Percentiles rank a stretch among this genome's conserved stretches.
phyloP scores from a whole-genome alignment of 2,329 filamentous ascomycete species.

The Geosmithia morbida region DNA sequence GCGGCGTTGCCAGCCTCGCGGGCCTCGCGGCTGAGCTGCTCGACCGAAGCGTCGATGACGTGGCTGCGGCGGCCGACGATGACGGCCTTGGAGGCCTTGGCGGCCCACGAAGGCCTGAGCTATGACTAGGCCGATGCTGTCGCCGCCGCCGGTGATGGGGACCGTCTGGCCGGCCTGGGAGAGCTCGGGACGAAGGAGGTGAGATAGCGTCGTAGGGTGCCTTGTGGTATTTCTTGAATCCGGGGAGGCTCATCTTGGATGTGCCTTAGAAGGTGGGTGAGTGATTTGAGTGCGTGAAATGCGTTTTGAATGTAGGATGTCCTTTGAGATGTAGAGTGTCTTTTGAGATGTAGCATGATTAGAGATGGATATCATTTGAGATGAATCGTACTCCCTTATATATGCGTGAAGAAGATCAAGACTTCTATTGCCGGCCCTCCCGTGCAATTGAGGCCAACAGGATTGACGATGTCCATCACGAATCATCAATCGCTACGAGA shows the following conservation, averaged over 20 bases:
- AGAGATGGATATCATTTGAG: too few species aligned
- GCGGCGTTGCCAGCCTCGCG: too few species aligned
- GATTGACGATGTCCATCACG: too few species aligned
- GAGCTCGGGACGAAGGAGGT: conserved; percentile 14
- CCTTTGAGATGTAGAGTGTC: too few species aligned
- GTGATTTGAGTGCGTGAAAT: neutral
- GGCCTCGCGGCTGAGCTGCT: neutral
- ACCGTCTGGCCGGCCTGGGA: conserved; percentile 12
- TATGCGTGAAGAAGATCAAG: too few species aligned
- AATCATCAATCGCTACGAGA: too few species aligned
- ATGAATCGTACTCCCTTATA: too few species aligned
- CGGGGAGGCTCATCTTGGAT: neutral
- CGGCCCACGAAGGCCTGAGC: conserved; percentile 1
- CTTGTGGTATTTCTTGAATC: conserved; percentile 8
- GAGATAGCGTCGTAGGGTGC: conserved; percentile 13
- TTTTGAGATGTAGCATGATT: too few species aligned
- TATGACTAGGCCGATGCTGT: conserved; percentile 5
- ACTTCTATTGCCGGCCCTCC: too few species aligned
- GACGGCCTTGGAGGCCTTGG: conserved; percentile 1
- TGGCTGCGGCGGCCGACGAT: neutral
- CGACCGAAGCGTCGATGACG: neutral
- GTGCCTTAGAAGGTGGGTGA: neutral
- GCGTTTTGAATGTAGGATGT: neutral
- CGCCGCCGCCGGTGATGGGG: conserved; percentile 5
- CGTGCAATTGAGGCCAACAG: too few species aligned